These are phyloP conservation scores for Aureobasidium sp. DNA, from an alignment of 2,329 filamentous ascomycete genomes.

Conservation along the genomic window DNA sequence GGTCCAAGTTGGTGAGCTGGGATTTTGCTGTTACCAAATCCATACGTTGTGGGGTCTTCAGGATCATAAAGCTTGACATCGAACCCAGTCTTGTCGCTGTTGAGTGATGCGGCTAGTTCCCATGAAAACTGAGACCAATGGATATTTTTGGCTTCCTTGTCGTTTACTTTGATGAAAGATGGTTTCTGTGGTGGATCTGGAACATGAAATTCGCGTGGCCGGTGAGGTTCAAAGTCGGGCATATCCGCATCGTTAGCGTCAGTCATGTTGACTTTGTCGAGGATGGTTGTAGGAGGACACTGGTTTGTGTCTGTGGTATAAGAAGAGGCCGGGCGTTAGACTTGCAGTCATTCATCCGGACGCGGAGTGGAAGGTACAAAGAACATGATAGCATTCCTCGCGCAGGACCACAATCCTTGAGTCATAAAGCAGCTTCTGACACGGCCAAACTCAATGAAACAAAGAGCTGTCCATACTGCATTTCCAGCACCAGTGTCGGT, in stretches of 20 bases:
- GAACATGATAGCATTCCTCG: background rate
- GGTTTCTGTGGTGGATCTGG: background rate
- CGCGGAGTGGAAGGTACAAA: background rate
- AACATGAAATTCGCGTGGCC: background rate
- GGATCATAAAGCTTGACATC: background rate
- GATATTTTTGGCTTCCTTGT: no score
- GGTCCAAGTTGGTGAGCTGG: background rate
- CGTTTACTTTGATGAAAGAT: background rate
- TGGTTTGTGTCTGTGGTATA: no score
- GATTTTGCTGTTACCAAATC: background rate
- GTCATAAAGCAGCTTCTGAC: no score
- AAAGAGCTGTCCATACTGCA: background rate
- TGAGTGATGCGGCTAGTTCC: background rate
- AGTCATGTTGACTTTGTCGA: background rate
- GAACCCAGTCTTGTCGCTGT: background rate
- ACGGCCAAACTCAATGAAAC: background rate
- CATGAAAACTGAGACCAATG: background rate
- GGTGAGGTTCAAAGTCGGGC: background rate
- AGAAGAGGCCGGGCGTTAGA: background rate
- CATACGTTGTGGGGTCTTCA: no score
- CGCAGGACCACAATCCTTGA: background rate
- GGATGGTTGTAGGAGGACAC: background rate
- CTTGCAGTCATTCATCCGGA: background rate
- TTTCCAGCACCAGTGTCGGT: background rate
- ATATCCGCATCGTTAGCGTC: background rate